These are phyloP conservation scores for Piper longum DNA, from an alignment of 164 flowering plant genomes.

Conservation along the genomic window DNA sequence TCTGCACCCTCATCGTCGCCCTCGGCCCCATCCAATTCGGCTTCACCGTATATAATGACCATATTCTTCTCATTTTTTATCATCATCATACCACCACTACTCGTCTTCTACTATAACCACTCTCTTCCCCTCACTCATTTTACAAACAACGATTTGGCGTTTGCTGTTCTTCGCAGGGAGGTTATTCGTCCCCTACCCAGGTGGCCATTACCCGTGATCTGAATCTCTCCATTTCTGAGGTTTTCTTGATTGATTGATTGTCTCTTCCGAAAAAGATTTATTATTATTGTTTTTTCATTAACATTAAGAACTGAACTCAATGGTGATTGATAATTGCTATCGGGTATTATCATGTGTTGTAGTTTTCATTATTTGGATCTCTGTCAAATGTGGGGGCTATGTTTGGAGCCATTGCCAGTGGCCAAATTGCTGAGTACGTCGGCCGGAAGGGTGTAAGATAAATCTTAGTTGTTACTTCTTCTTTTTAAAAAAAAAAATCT, in stretches of 20 bases:
- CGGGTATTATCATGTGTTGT: too few species aligned
- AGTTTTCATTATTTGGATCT: constrained; percentile 63
- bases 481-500: neutral
- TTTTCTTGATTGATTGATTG: constrained; percentile 5
- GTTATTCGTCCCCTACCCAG: constrained; percentile 67
- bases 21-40: constrained; percentile 91
- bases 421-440: constrained; percentile 56
- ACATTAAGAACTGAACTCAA: constrained; percentile 2
- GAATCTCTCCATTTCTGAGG: constrained; percentile 43
- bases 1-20: constrained; percentile 76
- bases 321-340: too few species aligned
- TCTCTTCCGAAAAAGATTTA: constrained; percentile 2
- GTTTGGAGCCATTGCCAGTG: constrained; percentile 75
- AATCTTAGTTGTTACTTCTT: neutral
- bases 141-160: neutral
- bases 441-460: constrained; percentile 55
- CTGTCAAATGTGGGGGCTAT: constrained; percentile 63
- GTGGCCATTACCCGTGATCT: constrained; percentile 38
- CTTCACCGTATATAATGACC: constrained; percentile 38
- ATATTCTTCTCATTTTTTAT: neutral
- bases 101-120: neutral
- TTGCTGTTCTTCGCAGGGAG: constrained; percentile 21
- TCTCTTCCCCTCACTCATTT: neutral
- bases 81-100: neutral
- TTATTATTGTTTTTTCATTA: neutral